Percentiles rank a stretch among this genome's conserved stretches.
phyloP scores from a whole-genome alignment of 352 stramenopile genomes.

The Phytophthora tentaculata region DNA sequence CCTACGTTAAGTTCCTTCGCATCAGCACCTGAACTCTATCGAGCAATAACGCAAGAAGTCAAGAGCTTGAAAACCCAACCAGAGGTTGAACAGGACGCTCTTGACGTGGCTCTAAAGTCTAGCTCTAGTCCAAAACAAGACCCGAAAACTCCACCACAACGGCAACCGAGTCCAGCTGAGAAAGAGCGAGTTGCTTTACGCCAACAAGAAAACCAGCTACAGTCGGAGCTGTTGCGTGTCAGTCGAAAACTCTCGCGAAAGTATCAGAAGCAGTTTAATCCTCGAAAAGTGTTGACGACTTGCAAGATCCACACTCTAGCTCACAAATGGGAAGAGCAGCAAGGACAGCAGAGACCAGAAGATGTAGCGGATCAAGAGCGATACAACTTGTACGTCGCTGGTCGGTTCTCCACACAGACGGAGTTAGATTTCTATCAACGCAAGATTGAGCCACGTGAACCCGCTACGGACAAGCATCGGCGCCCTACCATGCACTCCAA shows the following conservation, averaged over 20 bases:
- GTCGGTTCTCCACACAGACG: slow-evolving; percentile 61
- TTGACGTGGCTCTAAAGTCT: slow-evolving; percentile 20
- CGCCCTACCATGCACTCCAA: slow-evolving; percentile 64
- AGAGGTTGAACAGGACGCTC: slow-evolving; percentile 19
- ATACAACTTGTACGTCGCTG: slow-evolving; percentile 63
- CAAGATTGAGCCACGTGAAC: slow-evolving; percentile 53
- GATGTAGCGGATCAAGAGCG: slow-evolving; percentile 39
- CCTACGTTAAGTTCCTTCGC: slow-evolving; percentile 20
- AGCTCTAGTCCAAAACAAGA: slow-evolving; percentile 2
- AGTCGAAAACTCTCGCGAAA: slow-evolving; percentile 80
- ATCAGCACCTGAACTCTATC: slow-evolving; percentile 36
- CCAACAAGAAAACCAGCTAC: slow-evolving; percentile 44
- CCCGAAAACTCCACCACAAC: background rate
- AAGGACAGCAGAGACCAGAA: slow-evolving; percentile 33
- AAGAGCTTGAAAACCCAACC: slow-evolving; percentile 24
- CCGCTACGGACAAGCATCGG: slow-evolving; percentile 51
- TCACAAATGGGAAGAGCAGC: slow-evolving; percentile 48
- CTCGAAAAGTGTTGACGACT: slow-evolving; percentile 21
- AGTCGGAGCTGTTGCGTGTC: slow-evolving; percentile 58
- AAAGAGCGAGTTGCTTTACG: slow-evolving; percentile 38
- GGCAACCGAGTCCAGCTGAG: slow-evolving; percentile 9
- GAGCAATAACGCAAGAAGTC: slow-evolving; percentile 27
- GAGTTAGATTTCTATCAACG: slow-evolving; percentile 70
- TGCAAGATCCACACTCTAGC: slow-evolving; percentile 50
- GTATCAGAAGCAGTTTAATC: slow-evolving; percentile 61